These are phyloP conservation scores for Diaporthe eres DNA, from an alignment of 2,329 filamentous ascomycete species.

Conservation along the genomic window DNA sequence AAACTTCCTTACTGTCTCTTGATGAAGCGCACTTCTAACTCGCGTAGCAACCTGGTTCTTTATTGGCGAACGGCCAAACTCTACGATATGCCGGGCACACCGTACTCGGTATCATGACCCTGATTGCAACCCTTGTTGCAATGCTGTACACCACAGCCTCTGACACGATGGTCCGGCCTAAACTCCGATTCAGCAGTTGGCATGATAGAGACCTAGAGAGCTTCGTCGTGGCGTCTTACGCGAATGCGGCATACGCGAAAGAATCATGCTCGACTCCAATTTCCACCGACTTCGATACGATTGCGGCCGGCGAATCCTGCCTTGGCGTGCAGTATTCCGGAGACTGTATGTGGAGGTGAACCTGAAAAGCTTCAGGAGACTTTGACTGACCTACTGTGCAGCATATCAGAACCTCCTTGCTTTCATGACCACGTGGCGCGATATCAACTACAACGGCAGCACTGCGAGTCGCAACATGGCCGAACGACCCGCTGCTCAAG, in stretches of 20 bases:
- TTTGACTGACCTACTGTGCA: conserved; percentile 42
- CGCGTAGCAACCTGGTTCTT: conserved; percentile 74
- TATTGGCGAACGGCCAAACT: conserved; percentile 78
- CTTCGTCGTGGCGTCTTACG: conserved; percentile 72
- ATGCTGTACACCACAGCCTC: conserved; percentile 84
- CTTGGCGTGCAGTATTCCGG: conserved; percentile 79
- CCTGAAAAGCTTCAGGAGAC: background rate
- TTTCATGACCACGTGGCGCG: conserved; percentile 71
- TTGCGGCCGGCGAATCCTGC: conserved; percentile 68
- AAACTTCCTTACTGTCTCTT: too few species aligned
- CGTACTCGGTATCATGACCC: conserved; percentile 73
- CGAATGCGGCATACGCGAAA: conserved; percentile 71
- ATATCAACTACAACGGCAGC: conserved; percentile 59
- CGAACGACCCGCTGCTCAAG: conserved; percentile 71
- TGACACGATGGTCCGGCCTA: conserved; percentile 81
- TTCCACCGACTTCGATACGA: conserved; percentile 54
- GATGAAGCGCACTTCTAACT: background rate
- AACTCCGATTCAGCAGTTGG: conserved; percentile 72
- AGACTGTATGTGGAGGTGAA: conserved; percentile 57
- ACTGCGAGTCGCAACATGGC: conserved; percentile 56
- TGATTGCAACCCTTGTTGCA: conserved; percentile 75
- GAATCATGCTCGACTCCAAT: conserved; percentile 75
- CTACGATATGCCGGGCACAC: conserved; percentile 75
- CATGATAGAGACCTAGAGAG: conserved; percentile 66
- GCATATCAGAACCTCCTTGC: conserved; percentile 78